Conservation (phyloP, 1,284 basidiomycete genomes). For the Leccinum subatratum region DNA sequence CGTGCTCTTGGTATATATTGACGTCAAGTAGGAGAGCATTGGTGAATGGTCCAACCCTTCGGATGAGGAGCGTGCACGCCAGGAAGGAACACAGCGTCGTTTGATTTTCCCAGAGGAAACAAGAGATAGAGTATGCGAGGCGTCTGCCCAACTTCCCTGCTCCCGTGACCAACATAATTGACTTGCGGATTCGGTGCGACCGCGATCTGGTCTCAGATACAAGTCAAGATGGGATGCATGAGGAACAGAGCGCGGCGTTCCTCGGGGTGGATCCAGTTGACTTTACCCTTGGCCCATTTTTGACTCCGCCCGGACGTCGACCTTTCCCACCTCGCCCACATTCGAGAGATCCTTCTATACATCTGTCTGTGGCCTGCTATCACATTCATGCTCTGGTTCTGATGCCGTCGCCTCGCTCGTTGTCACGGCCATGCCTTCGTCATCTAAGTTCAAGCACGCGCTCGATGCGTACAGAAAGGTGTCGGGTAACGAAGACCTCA, state of each 20-base stretch:
- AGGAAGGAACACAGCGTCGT: slow-evolving; percentile 58
- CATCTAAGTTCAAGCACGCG: slow-evolving; percentile 52
- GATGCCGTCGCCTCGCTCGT: slow-evolving; percentile 29
- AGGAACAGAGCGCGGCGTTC: slow-evolving; percentile 39
- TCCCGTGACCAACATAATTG: slow-evolving; percentile 52
- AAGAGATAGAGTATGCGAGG: slow-evolving; percentile 51
- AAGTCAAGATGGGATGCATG: slow-evolving; percentile 60
- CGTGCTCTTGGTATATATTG: slow-evolving; percentile 9
- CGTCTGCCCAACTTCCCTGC: slow-evolving; percentile 73
- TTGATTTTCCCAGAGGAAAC: slow-evolving; percentile 44
- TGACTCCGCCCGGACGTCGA: slow-evolving; percentile 37
- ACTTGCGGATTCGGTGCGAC: slow-evolving; percentile 37
- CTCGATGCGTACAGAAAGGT: slow-evolving; percentile 54
- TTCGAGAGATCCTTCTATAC: slow-evolving; percentile 58
- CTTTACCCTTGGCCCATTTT: slow-evolving; percentile 35
- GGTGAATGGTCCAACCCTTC: slow-evolving; percentile 87
- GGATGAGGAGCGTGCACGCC: slow-evolving; percentile 74
- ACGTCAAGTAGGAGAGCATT: slow-evolving; percentile 54
- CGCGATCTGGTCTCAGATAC: slow-evolving; percentile 79
- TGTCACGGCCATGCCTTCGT: slow-evolving; percentile 55
- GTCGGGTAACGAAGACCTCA: slow-evolving; percentile 35
- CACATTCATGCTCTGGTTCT: slow-evolving; percentile 58
- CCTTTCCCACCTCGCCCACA: slow-evolving; percentile 61
- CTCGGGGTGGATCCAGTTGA: slow-evolving; percentile 39
- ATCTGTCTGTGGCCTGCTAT: slow-evolving; percentile 54